Evolutionary conservation across 2,329 filamentous ascomycete species (phyloP), one percentile per base, ranked within the genome.

Genomic region (Colletotrichum graminicola): DNA sequence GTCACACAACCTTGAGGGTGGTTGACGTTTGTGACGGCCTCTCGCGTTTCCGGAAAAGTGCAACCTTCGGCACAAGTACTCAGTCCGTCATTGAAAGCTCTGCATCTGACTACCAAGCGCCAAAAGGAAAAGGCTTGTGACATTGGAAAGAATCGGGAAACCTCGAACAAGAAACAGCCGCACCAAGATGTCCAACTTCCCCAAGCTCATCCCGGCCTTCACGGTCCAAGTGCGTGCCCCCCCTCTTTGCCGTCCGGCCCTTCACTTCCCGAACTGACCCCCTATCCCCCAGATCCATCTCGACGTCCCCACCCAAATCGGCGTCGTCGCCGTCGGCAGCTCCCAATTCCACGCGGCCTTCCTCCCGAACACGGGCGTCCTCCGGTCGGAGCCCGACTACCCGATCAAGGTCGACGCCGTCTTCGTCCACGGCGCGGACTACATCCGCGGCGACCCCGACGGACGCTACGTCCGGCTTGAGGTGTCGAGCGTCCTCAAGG

Each of bases 361-460:
- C 70, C 39, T 79, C 52, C 72, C 76, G 23, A 69, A 75, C 54
- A 72, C 76, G 16, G 79, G 79, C 59, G 79, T 74, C 67, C 75
- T 84, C 54, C 71, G 76, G 51, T 83, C 82, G 32, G 80, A 82
- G 54, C 76, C 79, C 4, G 62, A 66, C 65, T 84, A 83, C 73
- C 76, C 78, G 7, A 77, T 80, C 61, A 66, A 76, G 34, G 70
- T 84, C 56, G 76, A 82, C 62, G 82, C 82, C 43, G 76, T 76
- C 34, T 81, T 83, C 66, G 66, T 80, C 60, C 80, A 82, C 61
- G 82, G 81, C 29, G 78, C 78, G 59, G 82, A 84, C 74, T 83
- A 79, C 75, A 76, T 84, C 62, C 81, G 80, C 34, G 78, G 78
- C 62, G 83, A 84, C 69, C 78, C 80, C 2, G 76, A 78, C 61